Conservation (phyloP, 2,329 filamentous ascomycete species). For the Fusarium mundagurra region DNA sequence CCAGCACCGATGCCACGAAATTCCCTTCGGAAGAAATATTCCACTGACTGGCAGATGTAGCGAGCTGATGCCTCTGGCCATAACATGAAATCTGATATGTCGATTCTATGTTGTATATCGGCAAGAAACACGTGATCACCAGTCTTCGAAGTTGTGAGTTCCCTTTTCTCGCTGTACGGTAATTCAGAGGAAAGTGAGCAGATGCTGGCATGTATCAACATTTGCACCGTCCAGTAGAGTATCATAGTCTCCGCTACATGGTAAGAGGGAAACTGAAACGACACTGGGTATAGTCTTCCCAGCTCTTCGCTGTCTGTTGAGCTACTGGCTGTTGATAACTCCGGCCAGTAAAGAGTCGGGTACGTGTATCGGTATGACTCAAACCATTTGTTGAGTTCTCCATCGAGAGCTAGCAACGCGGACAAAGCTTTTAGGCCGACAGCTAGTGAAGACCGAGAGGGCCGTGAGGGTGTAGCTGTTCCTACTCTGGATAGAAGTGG, state of each 20-base stretch:
- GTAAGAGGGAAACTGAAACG: background rate
- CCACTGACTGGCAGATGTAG: background rate
- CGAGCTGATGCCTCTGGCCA: background rate
- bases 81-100: fast-evolving
- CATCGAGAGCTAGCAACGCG: fast-evolving
- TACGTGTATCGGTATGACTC: background rate
- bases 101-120: fast-evolving
- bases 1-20: background rate
- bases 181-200: fast-evolving
- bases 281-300: background rate
- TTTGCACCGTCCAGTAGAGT: background rate
- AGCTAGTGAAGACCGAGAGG: fast-evolving
- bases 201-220: background rate
- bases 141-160: no score
- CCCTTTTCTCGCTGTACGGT: no score
- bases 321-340: background rate
- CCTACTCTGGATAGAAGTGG: fast-evolving
- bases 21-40: background rate
- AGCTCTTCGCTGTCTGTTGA: background rate
- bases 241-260: background rate
- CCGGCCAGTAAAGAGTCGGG: background rate
- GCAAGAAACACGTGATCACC: no score
- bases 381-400: fast-evolving
- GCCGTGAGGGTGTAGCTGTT: fast-evolving
- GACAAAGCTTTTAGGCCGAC: fast-evolving